Evolutionary conservation across 2,329 filamentous ascomycete genomes (phyloP).

Genomic region (Chaetomiaceae sp.): DNA sequence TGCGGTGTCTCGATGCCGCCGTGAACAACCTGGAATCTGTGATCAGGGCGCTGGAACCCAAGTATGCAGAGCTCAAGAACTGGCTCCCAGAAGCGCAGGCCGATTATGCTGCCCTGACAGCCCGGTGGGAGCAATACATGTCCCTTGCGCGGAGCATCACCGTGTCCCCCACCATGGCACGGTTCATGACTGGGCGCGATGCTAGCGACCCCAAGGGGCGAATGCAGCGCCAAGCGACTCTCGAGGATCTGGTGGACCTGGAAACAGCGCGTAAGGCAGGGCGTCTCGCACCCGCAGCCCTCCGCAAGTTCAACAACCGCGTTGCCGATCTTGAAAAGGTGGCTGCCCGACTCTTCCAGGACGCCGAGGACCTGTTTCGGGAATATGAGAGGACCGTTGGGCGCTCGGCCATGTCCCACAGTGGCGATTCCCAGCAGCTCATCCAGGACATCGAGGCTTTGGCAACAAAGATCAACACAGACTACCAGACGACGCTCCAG

Average conservation of each 20-base stretch:
- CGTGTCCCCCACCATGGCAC: constrained; percentile 61
- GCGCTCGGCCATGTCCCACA: constrained; percentile 52
- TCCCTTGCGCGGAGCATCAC: constrained; percentile 59
- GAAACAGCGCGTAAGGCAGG: constrained; percentile 70
- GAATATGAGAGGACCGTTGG: constrained; percentile 57
- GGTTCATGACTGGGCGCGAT: constrained; percentile 55
- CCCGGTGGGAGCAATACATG: constrained; percentile 65
- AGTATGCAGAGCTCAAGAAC: constrained; percentile 63
- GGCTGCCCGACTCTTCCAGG: constrained; percentile 55
- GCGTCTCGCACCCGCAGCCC: constrained; percentile 53
- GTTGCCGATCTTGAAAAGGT: constrained; percentile 57
- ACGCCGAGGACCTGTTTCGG: constrained; percentile 57
- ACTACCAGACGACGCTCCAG: constrained; percentile 71
- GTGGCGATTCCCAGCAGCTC: constrained; percentile 61
- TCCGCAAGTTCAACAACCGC: constrained; percentile 55
- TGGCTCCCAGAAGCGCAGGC: constrained; percentile 65
- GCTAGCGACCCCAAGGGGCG: constrained; percentile 34
- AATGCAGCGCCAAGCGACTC: constrained; percentile 48
- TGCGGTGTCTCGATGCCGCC: constrained; percentile 76
- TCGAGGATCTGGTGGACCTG: constrained; percentile 72
- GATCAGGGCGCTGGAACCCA: constrained; percentile 65
- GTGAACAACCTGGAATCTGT: constrained; percentile 78
- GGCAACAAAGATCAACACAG: constrained; percentile 78
- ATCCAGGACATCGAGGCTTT: constrained; percentile 82
- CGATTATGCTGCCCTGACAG: constrained; percentile 61